Base-by-base conservation (phyloP, 2,329 filamentous ascomycete genomes). In the Botrytis galanthina region DNA sequence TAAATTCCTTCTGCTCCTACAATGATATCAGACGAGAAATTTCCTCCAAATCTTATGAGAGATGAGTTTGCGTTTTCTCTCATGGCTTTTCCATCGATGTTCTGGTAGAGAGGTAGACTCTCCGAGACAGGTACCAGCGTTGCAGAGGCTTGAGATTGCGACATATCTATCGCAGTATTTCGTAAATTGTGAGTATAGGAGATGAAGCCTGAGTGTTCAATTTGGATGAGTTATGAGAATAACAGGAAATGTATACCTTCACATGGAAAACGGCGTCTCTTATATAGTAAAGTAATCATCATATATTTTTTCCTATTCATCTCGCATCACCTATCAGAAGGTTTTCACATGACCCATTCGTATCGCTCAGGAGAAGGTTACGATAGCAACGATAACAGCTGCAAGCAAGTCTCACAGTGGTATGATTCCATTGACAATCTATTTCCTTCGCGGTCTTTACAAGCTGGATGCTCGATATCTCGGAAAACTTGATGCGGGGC, bases 1-100 rank as follows among this genome's bases (percentile, higher is more conserved):
- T 76, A 78, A 51, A 77, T 62, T 2, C 77, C 78, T 39, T 73
- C 73, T 4, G 78, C 77, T 14, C 74, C 70, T 26, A 74, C 61
- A 22, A 79, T 78, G 26, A 80, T 61, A 22, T 68, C 60, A 26
- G 77, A 74, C 16, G 73, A 75, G 73, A 80, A 78, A 6, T 44
- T 75, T 6, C 76, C 75, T 29, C 77, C 77, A 37, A 62, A 78
- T 48, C 77, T 74, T 64, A 76, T 75, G 26, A 78, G 71, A 18
- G 59, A 75, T n/a, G 69, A 71, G 32, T 60, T 73, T 57, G 67
- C 73, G 20, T 70, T 61, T 59, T 72, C 54, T 48, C 74, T 64
- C 70, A 76, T 75, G 10, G 72, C 59, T 18, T 35, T n/a, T 6
- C 72, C 72, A 26, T 78, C 72, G 16, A 76, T 59, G 54, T 75